Percentiles rank a stretch among this genome's conserved stretches.
Conservation (phyloP, 2,329 filamentous ascomycete species). For the Celoporthe dispersa region DNA sequence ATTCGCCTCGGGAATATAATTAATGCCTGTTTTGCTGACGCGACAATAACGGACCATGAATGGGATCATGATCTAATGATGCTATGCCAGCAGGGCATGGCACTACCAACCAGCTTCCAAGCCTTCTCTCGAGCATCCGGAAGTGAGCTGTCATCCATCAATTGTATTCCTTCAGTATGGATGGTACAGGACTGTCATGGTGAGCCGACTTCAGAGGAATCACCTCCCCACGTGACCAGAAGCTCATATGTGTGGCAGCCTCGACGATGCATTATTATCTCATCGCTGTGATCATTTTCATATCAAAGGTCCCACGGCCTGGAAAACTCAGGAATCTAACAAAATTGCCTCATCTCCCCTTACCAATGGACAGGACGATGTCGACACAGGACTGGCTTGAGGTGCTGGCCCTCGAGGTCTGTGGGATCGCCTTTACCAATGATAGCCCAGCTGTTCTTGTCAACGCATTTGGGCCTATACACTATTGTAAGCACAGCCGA, state of each 20-base stretch:
- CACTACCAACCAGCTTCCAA: conserved; percentile 39
- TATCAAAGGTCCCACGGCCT: conserved; percentile 29
- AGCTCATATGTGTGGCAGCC: conserved; percentile 36
- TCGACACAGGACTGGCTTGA: conserved; percentile 34
- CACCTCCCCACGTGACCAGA: neutral
- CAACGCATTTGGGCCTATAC: conserved; percentile 53
- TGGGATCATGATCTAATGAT: conserved; percentile 35
- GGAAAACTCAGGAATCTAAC: neutral
- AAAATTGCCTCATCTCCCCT: neutral
- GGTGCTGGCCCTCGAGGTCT: conserved; percentile 43
- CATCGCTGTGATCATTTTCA: conserved; percentile 39
- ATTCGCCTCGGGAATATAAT: conserved; percentile 49
- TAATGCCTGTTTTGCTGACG: conserved; percentile 42
- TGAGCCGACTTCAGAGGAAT: neutral
- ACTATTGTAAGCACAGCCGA: conserved; percentile 44
- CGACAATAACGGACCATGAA: conserved; percentile 4
- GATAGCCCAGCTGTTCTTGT: conserved; percentile 48
- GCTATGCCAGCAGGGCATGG: conserved; percentile 38
- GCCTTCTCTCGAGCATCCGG: conserved; percentile 38
- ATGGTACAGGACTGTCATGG: neutral
- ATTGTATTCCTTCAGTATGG: conserved; percentile 38
- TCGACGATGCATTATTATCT: conserved; percentile 49
- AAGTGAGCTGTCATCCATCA: conserved; percentile 4
- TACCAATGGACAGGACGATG: too few species aligned
- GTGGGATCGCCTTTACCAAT: conserved; percentile 50